Percentiles rank a stretch among this genome's conserved stretches.
Evolutionary conservation across 768 basidiomycete species (phyloP).

Genomic region (Sporobolomyces roseus): DNA sequence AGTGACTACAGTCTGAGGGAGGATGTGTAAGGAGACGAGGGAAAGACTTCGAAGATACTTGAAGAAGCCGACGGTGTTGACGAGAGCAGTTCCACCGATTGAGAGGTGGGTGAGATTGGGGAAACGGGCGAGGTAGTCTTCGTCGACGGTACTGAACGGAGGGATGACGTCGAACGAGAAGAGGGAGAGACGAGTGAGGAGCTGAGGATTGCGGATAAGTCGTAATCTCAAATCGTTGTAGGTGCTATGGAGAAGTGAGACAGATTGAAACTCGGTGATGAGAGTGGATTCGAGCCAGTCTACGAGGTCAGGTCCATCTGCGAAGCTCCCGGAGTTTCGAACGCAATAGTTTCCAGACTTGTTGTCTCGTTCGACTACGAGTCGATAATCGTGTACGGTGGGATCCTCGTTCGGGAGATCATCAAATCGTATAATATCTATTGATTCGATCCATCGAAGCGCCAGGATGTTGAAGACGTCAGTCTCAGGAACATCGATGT

Average conservation of each 20-base stretch:
- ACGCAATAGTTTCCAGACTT: too few species aligned
- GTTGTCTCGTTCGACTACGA: too few species aligned
- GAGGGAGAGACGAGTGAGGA: not conserved
- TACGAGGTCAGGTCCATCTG: too few species aligned
- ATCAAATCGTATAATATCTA: too few species aligned
- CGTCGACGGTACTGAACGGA: not conserved
- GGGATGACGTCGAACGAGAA: not conserved
- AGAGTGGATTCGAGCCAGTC: not conserved
- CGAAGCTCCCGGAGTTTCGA: too few species aligned
- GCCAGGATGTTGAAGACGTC: too few species aligned
- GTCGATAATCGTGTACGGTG: too few species aligned
- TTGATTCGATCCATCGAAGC: too few species aligned
- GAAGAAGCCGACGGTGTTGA: not conserved
- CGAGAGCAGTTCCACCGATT: not conserved
- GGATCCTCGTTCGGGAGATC: too few species aligned
- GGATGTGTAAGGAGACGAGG: not conserved
- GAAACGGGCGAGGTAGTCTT: not conserved
- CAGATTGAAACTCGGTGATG: not conserved
- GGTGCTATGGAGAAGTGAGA: not conserved
- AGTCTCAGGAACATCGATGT: too few species aligned
- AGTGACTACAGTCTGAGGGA: not conserved
- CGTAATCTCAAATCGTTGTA: not conserved
- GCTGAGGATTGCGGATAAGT: not conserved
- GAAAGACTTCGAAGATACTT: not conserved
- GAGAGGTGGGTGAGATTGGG: not conserved